Percentiles rank a stretch among this genome's conserved stretches.
phyloP scores from a whole-genome alignment of 1,139 yeast genomes.

The Kluyveromyces marxianus region DNA sequence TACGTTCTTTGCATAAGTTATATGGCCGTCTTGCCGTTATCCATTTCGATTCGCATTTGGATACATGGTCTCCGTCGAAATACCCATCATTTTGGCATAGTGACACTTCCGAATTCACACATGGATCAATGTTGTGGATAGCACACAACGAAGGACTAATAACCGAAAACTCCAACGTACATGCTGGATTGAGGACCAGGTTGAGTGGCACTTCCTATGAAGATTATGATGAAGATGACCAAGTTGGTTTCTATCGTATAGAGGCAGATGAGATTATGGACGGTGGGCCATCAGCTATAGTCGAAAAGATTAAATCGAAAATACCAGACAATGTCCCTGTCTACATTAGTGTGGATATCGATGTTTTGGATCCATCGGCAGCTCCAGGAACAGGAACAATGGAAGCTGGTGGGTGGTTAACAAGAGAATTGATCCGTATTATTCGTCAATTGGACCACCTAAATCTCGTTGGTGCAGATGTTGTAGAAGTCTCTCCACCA shows the following conservation, averaged over 20 bases:
- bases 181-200: conserved; percentile 68
- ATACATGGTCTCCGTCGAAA: conserved; percentile 68
- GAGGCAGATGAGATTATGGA: conserved; percentile 66
- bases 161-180: conserved; percentile 49
- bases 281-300: conserved; percentile 47
- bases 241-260: conserved; percentile 56
- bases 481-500: conserved; percentile 72
- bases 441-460: conserved; percentile 51
- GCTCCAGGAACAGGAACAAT: conserved; percentile 84
- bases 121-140: conserved; percentile 78
- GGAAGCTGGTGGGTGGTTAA: conserved; percentile 75
- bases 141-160: conserved; percentile 60
- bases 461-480: conserved; percentile 67
- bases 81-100: conserved; percentile 67
- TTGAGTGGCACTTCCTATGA: conserved; percentile 46
- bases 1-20: conserved; percentile 50
- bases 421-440: conserved; percentile 63
- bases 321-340: conserved; percentile 56
- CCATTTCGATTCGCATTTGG: conserved; percentile 76
- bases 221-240: conserved; percentile 59
- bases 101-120: conserved; percentile 57
- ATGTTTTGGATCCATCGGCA: conserved; percentile 72
- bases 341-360: conserved; percentile 67
- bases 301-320: conserved; percentile 41
- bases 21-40: conserved; percentile 63